Conservation (phyloP, 1,284 basidiomycete genomes). For the Trametes sp. region DNA sequence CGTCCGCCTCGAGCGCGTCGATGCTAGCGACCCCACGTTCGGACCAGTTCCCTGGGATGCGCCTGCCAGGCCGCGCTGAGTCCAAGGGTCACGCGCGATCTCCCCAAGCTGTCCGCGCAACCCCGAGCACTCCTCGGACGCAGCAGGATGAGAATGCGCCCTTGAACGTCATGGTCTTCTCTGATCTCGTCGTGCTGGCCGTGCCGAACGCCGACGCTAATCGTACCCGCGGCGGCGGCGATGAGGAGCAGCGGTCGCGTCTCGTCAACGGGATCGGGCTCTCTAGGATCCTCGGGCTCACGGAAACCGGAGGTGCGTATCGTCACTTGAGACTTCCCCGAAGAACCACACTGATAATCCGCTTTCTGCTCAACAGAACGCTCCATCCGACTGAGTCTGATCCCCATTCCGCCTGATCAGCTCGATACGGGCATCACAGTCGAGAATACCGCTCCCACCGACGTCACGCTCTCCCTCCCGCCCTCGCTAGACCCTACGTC, state of each 20-base stretch:
- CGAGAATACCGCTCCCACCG: constrained; percentile 49
- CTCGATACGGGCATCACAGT: constrained; percentile 51
- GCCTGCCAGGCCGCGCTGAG: neutral
- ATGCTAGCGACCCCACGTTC: constrained; percentile 28
- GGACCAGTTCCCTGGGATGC: constrained; percentile 20
- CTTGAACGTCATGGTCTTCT: constrained; percentile 58
- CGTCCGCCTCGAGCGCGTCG: constrained; percentile 32
- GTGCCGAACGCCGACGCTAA: constrained; percentile 20
- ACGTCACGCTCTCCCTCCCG: constrained; percentile 42
- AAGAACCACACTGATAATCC: neutral
- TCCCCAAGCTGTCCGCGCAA: neutral
- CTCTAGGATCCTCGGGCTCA: constrained; percentile 59
- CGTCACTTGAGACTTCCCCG: neutral
- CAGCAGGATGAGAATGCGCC: constrained; percentile 1
- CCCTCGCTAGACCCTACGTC: constrained; percentile 26
- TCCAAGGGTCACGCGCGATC: constrained; percentile 7
- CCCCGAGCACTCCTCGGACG: neutral
- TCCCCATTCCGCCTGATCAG: constrained; percentile 54
- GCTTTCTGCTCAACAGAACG: constrained; percentile 39
- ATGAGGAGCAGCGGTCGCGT: constrained; percentile 47
- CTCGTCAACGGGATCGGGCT: constrained; percentile 62
- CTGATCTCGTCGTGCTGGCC: constrained; percentile 57
- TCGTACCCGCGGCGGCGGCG: constrained; percentile 29
- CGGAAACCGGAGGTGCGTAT: constrained; percentile 41
- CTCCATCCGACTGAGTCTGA: constrained; percentile 58